Base-by-base conservation (phyloP, 768 basidiomycete species). In the Xerocomus brunneocitrinus region DNA sequence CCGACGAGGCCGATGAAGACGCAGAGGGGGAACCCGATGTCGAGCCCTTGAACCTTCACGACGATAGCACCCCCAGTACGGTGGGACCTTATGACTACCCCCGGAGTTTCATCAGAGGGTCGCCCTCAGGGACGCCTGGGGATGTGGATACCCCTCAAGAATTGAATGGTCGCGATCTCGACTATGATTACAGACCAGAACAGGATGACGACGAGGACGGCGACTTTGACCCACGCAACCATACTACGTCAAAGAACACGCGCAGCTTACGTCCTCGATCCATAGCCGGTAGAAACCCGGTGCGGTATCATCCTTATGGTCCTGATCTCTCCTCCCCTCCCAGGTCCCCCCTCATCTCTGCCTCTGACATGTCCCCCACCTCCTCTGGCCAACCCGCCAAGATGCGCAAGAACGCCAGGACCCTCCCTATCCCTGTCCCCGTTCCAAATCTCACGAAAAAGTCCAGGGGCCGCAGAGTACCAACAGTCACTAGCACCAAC, bases 361-460 rank as follows among this genome's bases (percentile, higher is more conserved):
- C 62, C 39, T 58, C 62, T 50, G 60, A 60, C 41, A 55, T 73
- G 59, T 62, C 69, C 53, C 67, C 61, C 43, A 30, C 54, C 48
- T 60, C 60, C 16, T 58, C 66, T 49, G 58, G 54, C 7, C 69
- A 65, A 28, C 53, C 58, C 50, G 58, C 58, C 49, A 66, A 62
- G 56, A 50, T 62, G 56, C 68, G 71, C 53, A 67, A 71, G 59
- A 72, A 72, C 43, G 53, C 69, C 13, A 71, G 78, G 31, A 72
- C 69, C 27, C 65, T 81, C 5, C 79, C 79, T 25, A 67, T 82
- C 16, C 85, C 84, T 40, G 69, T 85, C 9, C 84, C 84, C 30
- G 77, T 86, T 4, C 84, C 84, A 1, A 81, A 85, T 64, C 75
- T 87, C 39, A 87, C 78, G 12, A 87, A 87, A 70, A 85, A 85